Conservation (phyloP, 129 eudicot species). For the Oenanthe sinensis region DNA sequence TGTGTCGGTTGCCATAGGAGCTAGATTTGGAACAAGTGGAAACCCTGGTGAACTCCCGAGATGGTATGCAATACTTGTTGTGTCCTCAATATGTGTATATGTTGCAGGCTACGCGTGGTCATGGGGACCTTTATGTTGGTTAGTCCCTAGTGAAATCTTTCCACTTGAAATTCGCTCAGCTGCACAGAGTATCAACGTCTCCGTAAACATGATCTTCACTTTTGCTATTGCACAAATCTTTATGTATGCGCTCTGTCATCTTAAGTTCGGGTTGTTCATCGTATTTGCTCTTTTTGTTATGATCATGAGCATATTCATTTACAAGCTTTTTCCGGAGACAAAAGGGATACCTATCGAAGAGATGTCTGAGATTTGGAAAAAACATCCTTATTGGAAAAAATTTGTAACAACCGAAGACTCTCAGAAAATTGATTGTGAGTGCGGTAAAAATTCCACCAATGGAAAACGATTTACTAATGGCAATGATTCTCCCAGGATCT, state of each 20-base stretch:
- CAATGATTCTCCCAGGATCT: background rate
- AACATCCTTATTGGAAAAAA: constrained; percentile 74
- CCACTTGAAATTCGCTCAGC: constrained; percentile 88
- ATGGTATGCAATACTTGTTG: constrained; percentile 78
- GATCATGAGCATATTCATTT: constrained; percentile 53
- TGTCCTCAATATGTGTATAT: constrained; percentile 65
- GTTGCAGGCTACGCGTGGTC: constrained; percentile 98
- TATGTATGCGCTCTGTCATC: constrained; percentile 61
- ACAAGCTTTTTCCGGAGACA: constrained; percentile 78
- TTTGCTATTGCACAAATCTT: constrained; percentile 68
- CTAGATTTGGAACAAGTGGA: constrained; percentile 64
- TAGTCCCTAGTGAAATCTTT: constrained; percentile 85
- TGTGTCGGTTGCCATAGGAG: constrained; percentile 58
- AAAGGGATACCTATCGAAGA: constrained; percentile 88
- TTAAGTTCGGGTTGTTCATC: constrained; percentile 74
- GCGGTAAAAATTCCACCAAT: background rate
- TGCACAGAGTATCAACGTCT: constrained; percentile 80
- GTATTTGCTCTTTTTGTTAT: constrained; percentile 61
- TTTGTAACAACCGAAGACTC: background rate
- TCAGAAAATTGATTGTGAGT: background rate
- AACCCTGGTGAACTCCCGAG: constrained; percentile 44
- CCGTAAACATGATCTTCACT: constrained; percentile 88
- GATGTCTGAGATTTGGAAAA: constrained; percentile 74
- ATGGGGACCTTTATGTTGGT: constrained; percentile 94
- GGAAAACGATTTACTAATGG: background rate